These are phyloP conservation scores for Cystobasidium ongulense DNA, from an alignment of 768 basidiomycete genomes.

Conservation along the genomic window DNA sequence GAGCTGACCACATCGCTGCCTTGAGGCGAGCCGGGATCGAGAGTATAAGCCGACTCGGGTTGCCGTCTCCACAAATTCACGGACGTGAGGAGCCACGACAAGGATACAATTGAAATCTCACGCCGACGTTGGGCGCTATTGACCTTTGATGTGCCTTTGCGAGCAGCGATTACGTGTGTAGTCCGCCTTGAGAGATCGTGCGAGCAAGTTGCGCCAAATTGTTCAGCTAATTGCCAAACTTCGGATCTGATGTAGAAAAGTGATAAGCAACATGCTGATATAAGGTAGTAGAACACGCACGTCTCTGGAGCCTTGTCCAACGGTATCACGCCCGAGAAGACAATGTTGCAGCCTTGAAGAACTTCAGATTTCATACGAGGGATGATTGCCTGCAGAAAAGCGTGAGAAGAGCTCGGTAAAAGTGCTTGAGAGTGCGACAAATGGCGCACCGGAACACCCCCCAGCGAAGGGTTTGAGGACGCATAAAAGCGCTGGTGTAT, in stretches of 20 bases:
- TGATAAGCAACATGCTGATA: not conserved
- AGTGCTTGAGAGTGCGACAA: slow-evolving; percentile 57
- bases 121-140: slow-evolving; percentile 69
- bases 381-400: slow-evolving; percentile 62
- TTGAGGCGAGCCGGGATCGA: slow-evolving; percentile 29
- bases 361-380: slow-evolving; percentile 67
- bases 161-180: slow-evolving; percentile 87
- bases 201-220: slow-evolving; percentile 78
- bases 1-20: slow-evolving; percentile 1
- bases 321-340: slow-evolving; percentile 93
- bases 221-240: slow-evolving; percentile 73
- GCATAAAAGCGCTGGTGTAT: slow-evolving; percentile 71
- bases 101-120: slow-evolving; percentile 73
- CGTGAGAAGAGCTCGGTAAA: slow-evolving; percentile 40
- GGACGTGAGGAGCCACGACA: slow-evolving; percentile 81
- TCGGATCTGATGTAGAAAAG: slow-evolving; percentile 48
- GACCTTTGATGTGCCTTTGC: slow-evolving; percentile 88
- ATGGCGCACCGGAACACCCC: slow-evolving; percentile 48
- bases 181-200: slow-evolving; percentile 59
- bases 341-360: slow-evolving; percentile 67
- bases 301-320: slow-evolving; percentile 70
- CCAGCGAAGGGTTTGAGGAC: slow-evolving; percentile 51
- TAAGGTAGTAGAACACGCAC: slow-evolving; percentile 42
- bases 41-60: slow-evolving; percentile 67
- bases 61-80: slow-evolving; percentile 77